These are phyloP conservation scores for Oryza australiensis DNA, from an alignment of 176 grass and related monocot species.

Conservation along the genomic window DNA sequence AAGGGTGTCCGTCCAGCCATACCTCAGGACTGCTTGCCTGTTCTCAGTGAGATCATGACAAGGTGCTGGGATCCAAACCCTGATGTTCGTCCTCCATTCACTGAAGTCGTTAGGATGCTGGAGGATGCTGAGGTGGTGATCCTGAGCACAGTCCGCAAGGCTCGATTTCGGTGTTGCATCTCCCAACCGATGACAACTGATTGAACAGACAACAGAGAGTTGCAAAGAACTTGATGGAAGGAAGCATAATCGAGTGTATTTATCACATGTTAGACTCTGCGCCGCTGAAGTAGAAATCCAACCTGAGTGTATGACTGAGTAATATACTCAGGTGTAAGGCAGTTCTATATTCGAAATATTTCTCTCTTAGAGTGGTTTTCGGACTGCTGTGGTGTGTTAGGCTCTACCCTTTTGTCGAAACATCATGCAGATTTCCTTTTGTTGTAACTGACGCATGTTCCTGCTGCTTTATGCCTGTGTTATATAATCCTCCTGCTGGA, in stretches of 20 bases:
- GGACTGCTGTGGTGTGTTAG: slow-evolving; percentile 42
- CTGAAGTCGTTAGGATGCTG: slow-evolving; percentile 46
- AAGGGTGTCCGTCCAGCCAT: slow-evolving; percentile 48
- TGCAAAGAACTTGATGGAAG: slow-evolving; percentile 16
- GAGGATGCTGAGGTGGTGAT: slow-evolving; percentile 56
- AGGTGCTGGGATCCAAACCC: slow-evolving; percentile 59
- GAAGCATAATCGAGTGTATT: slow-evolving; percentile 44
- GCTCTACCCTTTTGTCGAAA: slow-evolving; percentile 21
- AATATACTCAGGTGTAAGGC: slow-evolving; percentile 33
- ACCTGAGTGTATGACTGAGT: slow-evolving; percentile 30
- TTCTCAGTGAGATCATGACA: slow-evolving; percentile 46
- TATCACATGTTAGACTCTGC: slow-evolving; percentile 30
- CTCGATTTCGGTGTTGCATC: slow-evolving; percentile 54
- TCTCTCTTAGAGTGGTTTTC: slow-evolving; percentile 29
- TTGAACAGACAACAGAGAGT: slow-evolving; percentile 25
- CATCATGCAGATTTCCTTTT: slow-evolving; percentile 35
- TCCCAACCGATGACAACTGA: slow-evolving; percentile 54
- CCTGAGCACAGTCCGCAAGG: slow-evolving; percentile 50
- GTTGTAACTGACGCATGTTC: slow-evolving; percentile 24
- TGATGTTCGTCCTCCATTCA: slow-evolving; percentile 44
- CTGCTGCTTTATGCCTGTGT: slow-evolving; percentile 34
- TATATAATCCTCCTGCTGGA: slow-evolving; percentile 27
- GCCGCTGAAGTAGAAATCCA: slow-evolving; percentile 33
- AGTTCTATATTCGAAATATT: slow-evolving; percentile 39
- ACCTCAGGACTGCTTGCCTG: slow-evolving; percentile 48